These are phyloP conservation scores for Grammothele lineata DNA, from an alignment of 768 basidiomycete genomes.

Conservation along the genomic window DNA sequence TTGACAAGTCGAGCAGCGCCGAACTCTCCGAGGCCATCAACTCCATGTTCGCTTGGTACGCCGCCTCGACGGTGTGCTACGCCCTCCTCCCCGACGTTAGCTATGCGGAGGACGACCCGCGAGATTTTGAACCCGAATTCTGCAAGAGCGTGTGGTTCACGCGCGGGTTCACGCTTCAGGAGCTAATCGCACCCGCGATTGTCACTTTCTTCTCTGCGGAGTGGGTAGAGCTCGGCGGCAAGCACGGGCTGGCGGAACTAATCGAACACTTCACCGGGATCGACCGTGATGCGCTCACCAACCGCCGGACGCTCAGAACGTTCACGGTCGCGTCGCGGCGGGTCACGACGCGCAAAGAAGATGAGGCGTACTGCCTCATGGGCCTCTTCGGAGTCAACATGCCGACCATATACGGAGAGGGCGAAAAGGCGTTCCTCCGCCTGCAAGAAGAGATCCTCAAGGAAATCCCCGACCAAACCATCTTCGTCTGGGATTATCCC, in stretches of 20 bases:
- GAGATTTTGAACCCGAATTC: too few relatives aligned
- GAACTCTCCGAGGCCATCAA: not conserved
- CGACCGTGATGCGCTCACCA: not conserved
- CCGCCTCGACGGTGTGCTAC: not conserved
- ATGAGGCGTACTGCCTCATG: slow-evolving; percentile 7
- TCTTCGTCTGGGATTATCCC: too few relatives aligned
- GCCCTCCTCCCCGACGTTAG: slow-evolving; percentile 1
- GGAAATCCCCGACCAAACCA: not conserved
- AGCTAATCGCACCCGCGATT: not conserved
- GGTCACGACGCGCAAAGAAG: slow-evolving; percentile 1
- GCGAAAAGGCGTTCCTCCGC: not conserved
- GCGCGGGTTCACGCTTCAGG: slow-evolving; percentile 4
- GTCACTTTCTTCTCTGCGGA: not conserved
- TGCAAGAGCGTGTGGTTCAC: not conserved
- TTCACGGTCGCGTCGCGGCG: slow-evolving; percentile 1
- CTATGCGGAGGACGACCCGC: not conserved
- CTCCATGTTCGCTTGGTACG: not conserved
- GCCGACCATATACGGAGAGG: slow-evolving; percentile 2
- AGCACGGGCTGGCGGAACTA: not conserved
- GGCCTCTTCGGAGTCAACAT: slow-evolving; percentile 7
- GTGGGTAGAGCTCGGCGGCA: not conserved
- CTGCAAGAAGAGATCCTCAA: slow-evolving; percentile 5
- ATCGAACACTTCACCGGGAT: not conserved
- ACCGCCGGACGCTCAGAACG: not conserved
- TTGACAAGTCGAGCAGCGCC: not conserved